A percentile compares a stretch with the other conserved stretches of the same genome.
phyloP scores from a whole-genome alignment of 176 grass and related monocot genomes.

The Triticum urartu region DNA sequence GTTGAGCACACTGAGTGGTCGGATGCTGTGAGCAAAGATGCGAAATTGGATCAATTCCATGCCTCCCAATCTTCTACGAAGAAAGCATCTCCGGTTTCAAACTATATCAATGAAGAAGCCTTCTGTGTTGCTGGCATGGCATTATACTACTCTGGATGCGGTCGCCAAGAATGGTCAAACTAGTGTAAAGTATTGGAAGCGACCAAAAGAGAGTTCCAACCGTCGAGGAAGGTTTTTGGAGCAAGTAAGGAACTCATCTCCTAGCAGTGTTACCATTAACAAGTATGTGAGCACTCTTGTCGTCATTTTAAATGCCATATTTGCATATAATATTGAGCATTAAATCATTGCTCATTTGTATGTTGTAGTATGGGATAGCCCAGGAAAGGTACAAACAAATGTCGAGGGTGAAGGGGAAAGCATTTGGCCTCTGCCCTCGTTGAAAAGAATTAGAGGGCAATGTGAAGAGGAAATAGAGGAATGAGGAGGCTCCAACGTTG shows the following conservation, averaged over 20 bases:
- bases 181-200: background rate
- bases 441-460: background rate
- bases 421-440: background rate
- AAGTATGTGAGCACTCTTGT: background rate
- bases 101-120: background rate
- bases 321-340: background rate
- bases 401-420: background rate
- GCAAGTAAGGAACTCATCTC: background rate
- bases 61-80: background rate
- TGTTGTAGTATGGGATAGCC: background rate
- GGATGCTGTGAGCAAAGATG: background rate
- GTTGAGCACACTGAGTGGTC: background rate
- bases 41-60: background rate
- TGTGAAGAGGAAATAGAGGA: background rate
- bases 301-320: background rate
- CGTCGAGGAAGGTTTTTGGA: background rate
- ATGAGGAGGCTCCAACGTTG: background rate
- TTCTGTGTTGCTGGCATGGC: background rate
- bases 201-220: background rate
- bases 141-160: background rate
- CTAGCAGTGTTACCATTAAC: too few relatives aligned
- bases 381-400: background rate
- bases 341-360: background rate
- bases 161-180: background rate
- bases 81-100: background rate